Evolutionary conservation across 2,329 filamentous ascomycete genomes (phyloP).

Genomic region (Zymoseptoria passerinii): DNA sequence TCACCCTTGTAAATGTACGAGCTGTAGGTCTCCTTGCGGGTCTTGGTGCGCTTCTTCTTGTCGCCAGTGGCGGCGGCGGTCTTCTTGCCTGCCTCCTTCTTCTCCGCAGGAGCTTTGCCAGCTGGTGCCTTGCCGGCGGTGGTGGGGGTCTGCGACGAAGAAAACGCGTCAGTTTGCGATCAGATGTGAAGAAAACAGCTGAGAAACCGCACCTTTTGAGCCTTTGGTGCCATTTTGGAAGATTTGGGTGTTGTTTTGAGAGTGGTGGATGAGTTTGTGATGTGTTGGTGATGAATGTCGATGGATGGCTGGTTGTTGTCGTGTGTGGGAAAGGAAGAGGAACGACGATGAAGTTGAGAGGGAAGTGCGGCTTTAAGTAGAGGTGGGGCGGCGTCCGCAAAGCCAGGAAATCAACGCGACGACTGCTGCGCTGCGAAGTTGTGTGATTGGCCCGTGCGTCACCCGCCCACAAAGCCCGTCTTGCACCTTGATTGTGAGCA

Average conservation of each 20-base stretch:
- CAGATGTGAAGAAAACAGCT: constrained; percentile 6
- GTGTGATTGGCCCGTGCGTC: constrained; percentile 7
- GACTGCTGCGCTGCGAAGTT: constrained; percentile 8
- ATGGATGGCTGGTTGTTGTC: constrained; percentile 25
- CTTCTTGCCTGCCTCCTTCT: constrained; percentile 99
- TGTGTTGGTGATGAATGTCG: constrained; percentile 24
- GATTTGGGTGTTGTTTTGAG: constrained; percentile 23
- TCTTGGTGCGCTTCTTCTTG: constrained; percentile 99
- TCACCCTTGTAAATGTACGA: constrained; percentile 99
- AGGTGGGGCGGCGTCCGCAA: constrained; percentile 7
- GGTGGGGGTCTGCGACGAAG: constrained; percentile 60
- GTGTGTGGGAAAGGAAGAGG: constrained; percentile 31
- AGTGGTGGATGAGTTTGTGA: constrained; percentile 27
- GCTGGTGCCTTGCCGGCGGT: constrained; percentile 86
- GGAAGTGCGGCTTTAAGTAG: constrained; percentile 12
- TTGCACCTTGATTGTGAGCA: constrained; percentile 4
- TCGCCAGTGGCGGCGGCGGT: constrained; percentile 83
- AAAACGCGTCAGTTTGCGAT: constrained; percentile 17
- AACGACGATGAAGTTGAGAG: constrained; percentile 14
- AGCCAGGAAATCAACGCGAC: constrained; percentile 5
- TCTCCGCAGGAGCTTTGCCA: constrained; percentile 78
- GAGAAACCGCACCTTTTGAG: constrained; percentile 56
- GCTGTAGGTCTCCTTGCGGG: constrained; percentile 99
- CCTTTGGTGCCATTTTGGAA: constrained; percentile 89
- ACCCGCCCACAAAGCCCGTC: background rate